Evolutionary conservation across 352 stramenopile genomes (phyloP), one percentile per base, ranked within the genome.

Genomic region (Pythium aristosporum): DNA sequence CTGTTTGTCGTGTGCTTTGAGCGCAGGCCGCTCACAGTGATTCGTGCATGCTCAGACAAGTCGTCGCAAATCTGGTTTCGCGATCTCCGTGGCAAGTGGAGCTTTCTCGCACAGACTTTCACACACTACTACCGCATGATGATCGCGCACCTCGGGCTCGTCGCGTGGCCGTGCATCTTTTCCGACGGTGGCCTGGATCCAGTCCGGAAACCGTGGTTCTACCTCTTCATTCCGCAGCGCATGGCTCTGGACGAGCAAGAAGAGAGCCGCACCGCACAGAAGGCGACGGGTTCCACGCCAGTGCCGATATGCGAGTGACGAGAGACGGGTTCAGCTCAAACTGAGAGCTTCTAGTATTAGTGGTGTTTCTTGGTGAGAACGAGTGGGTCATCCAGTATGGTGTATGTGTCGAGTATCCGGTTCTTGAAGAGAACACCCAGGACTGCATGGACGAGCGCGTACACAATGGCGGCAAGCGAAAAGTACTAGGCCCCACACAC

Each of bases 61-160:
- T 59, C 43, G 32, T 56, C 76, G 15, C 75, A 93, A 65, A 71
- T 91, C 43, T 91, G 85, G 85, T 87, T 91, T 61, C 71, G 69
- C 12, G 74, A 91, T 61, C 57, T 87, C 39, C 69, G 68, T 39
- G 81, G 75, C 3, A 65, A 65, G 18, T 91, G 85, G 85, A 84
- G 80, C 56, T 93, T 91, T 49, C 72, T 93, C 16, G 80, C 85
- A 1, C 61, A 81, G 41, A 80, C 63, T 13, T 93, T 93, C 53
- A 77, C 69, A 23, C 79, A 90, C 39, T 93, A 93, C 66, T 93
- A 93, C 63, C 82, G 85, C 52, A 85, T 91, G 77, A 91, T 91
- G 77, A 76, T 93, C 42, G 72, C 74, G 37, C 85, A 93, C 43
- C 61, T 93, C 21, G 82, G 85, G 5, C 82, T 93, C 60, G 80